Base-by-base conservation (phyloP, 768 basidiomycete species). In the Auricularia cornea region DNA sequence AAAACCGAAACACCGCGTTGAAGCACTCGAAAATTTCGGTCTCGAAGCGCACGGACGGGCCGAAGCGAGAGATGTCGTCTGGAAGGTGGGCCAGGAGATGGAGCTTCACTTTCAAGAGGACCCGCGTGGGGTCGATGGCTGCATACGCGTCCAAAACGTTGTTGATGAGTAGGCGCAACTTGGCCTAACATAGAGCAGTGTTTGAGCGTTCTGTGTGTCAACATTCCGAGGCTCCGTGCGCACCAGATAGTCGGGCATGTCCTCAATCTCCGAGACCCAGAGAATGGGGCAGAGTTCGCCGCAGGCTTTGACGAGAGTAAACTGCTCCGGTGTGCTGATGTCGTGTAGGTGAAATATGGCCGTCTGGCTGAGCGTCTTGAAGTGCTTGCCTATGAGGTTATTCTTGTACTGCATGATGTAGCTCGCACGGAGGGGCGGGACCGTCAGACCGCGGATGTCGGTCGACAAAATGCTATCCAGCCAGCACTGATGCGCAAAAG, bases 71-170 rank as follows among this genome's bases (percentile, higher is more conserved):
- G 16, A 76, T 69, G 63, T 79, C 71, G 1, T 72, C 60, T 0
- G 57, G 6, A 1, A 74, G 48, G 62, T 77, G 75, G 6, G 66
- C 23, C 3, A 79, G 70, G 1, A 76, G 40, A 56, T 77, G 77
- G 2, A 76, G 67, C 59, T 78, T 78, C 41, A 68, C 35, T 59
- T 77, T 76, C 0, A 64, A 51, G 4, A 73, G 64, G 11, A 78
- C 73, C 60, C 66, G 75, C 18, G 71, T 69, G 3, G 77, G 74
- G 60, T 79, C 74, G 2, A 78, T 59, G 3, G 63, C 26, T 0
- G 72, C 74, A 4, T 71, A 71, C n/a, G 71, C 62, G 60, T 79
- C 76, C 8, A 78, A 73, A 0, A 79, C 73, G 65, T 80, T 80
- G 1, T 66, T 72, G 1, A 73, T 70, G 3, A 71, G 75, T 73